These are phyloP conservation scores for Neolecta irregularis DNA, from an alignment of 1,139 yeast genomes.

Conservation along the genomic window DNA sequence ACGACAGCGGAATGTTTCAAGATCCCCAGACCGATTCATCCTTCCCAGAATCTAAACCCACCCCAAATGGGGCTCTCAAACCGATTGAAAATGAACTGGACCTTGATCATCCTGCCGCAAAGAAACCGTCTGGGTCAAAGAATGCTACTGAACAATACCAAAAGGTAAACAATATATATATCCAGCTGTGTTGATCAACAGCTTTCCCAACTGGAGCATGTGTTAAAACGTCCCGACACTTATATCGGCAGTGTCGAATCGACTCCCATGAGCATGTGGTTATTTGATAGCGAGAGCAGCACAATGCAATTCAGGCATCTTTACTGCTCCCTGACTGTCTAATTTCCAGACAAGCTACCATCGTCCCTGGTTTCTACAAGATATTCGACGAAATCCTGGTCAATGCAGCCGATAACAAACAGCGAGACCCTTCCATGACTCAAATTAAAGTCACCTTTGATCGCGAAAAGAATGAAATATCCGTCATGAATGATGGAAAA, in stretches of 20 bases:
- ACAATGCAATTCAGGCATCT: slow-evolving; percentile 39
- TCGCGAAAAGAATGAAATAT: slow-evolving; percentile 55
- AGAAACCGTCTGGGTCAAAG: slow-evolving; percentile 21
- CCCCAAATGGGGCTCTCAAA: too few species aligned
- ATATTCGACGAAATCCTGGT: slow-evolving; percentile 95
- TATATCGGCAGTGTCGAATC: slow-evolving; percentile 90
- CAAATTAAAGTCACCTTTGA: slow-evolving; percentile 67
- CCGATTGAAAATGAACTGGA: slow-evolving; percentile 9
- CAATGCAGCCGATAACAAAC: slow-evolving; percentile 96
- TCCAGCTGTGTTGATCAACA: background rate
- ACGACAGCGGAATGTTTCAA: too few species aligned
- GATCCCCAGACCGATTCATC: too few species aligned
- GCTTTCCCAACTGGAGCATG: slow-evolving; percentile 88
- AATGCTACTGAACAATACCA: slow-evolving; percentile 74
- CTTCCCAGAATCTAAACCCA: too few species aligned
- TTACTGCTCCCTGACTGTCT: background rate
- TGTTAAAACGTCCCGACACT: slow-evolving; percentile 92
- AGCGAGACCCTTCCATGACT: slow-evolving; percentile 84
- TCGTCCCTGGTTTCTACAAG: slow-evolving; percentile 92
- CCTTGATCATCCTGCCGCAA: too few species aligned
- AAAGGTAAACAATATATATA: slow-evolving; percentile 10
- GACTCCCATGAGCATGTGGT: slow-evolving; percentile 73
- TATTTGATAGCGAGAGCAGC: slow-evolving; percentile 52
- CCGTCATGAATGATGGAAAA: slow-evolving; percentile 80
- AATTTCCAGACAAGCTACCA: slow-evolving; percentile 45